Evolutionary conservation across 352 stramenopile genomes (phyloP), one percentile per base, ranked within the genome.

Genomic region (Blastocystis sp.): DNA sequence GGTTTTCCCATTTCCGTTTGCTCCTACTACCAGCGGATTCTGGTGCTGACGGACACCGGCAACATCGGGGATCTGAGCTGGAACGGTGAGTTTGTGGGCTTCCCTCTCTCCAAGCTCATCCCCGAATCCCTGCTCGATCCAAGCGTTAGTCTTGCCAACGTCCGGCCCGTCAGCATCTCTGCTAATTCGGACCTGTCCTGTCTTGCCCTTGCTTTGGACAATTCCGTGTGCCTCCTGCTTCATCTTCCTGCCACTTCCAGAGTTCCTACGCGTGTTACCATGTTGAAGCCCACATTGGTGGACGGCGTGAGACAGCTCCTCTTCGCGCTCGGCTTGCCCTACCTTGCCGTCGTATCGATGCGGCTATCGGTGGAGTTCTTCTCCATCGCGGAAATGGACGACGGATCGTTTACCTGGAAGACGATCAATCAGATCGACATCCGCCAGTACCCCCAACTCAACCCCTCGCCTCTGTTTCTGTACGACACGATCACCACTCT

Each of bases 401-500:
- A 74, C 64, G 10, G 28, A 1, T 60, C 38, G 21, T 62, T 84
- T 7, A 14, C 59, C 3, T 21, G 40, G 9, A n/a, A 60, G 9
- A 28, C n/a, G 1, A 28, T 84, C 52, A 84, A 34, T 19, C n/a
- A 38, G 19, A 84, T 84, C 9, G 74, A 84, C 53, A 52, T 84
- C 17, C 74, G 74, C 11, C 74, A 84, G 28, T 84, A 67, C 43
- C 74, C 74, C 10, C 52, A 52, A 11, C 11, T 67, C 61, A 38
- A 17, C 19, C 19, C 23, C n/a, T 41, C 53, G 21, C 56, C 48
- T 45, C 74, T 84, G 38, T 70, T 59, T 21, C 14, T 59, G 2
- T 84, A 84, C 28, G 74, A 84, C 48, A 59, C 74, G 19, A 84
- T 84, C 28, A 23, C 66, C 34, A 69, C 45, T 38, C 17, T 69